Evolutionary conservation across 495 filamentous ascomycete genomes (phyloP), one percentile per base, ranked within the genome.

Genomic region (Penicillium chermesinum): DNA sequence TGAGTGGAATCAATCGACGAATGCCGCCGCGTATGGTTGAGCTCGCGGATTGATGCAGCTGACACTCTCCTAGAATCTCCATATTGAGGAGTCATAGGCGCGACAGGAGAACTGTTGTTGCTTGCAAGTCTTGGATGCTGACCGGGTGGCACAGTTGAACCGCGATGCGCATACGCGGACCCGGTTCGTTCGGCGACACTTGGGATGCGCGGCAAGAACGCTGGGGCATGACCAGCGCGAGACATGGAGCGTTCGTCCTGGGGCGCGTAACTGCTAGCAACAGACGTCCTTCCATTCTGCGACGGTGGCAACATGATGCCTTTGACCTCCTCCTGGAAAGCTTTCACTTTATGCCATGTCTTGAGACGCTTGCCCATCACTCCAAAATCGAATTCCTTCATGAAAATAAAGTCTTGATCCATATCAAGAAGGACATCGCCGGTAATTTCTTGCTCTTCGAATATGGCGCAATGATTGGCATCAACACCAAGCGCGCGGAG

Each of bases 301-400:
- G 46, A 54, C 38, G 41, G 45, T 34, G 49, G 52, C 10, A 38
- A 44, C 14, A 59, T 59, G 30, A 67, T 49, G 32, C 67, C 66
- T 52, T 79, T 76, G 43, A 90, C 82, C 58, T 96, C 86, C 58
- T 95, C 84, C 64, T 96, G 91, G 53, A 96, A 76, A 2, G 78
- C 72, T 64, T 91, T 91, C 56, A 96, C 87, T 61, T 89, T 91
- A 60, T 94, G 86, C 91, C 91, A 99, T n/a, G 86, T 94, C 59
- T 89, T 93, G 61, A 93, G 72, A 58, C 90, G 82, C 50, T 83
- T 76, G 5, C 91, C 91, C 49, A 96, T 87, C 8, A 91, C 86
- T 9, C 94, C 94, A 54, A 99, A 78, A 43, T 97, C 89, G 52
- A 97, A 89, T 44, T 93, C 91, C 65, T 95, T 96, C 68, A 97